Evolutionary conservation across 345 rosid genomes (phyloP).

Genomic region (Pistacia vera): DNA sequence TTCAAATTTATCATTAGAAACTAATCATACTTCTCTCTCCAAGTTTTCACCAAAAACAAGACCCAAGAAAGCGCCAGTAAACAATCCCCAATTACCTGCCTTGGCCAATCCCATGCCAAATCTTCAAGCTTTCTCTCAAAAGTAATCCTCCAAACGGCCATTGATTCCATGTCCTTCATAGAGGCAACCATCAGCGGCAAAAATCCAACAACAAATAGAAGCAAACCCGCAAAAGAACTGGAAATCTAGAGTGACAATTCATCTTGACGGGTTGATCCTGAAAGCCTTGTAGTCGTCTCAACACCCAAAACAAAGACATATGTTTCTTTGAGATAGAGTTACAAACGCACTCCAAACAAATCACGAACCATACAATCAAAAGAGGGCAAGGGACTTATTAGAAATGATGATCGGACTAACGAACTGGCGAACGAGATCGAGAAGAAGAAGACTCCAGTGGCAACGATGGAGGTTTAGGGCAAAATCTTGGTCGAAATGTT

Average conservation of each 20-base stretch:
- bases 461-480: too few relatives aligned
- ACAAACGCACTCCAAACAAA: too few relatives aligned
- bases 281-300: constrained; percentile 35
- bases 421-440: too few relatives aligned
- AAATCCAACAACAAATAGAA: constrained; percentile 35
- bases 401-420: too few relatives aligned
- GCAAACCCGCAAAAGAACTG: constrained; percentile 44
- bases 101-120: constrained; percentile 49
- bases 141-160: constrained; percentile 46
- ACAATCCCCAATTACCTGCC: constrained; percentile 40
- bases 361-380: too few relatives aligned
- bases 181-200: too few relatives aligned
- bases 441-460: too few relatives aligned
- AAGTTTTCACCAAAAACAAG: constrained; percentile 34
- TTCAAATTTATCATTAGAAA: not conserved
- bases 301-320: constrained; percentile 35
- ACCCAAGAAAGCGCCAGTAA: constrained; percentile 46
- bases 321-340: constrained; percentile 36
- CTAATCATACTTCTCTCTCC: constrained; percentile 48
- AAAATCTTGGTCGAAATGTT: too few relatives aligned
- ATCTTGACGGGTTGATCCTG: constrained; percentile 46
- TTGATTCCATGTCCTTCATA: too few relatives aligned
- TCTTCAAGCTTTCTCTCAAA: constrained; percentile 47
- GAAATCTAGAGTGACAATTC: constrained; percentile 41
- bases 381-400: too few relatives aligned